A percentile compares a stretch with the other conserved stretches of the same genome.
These are phyloP conservation scores for Litchi chinensis DNA, from an alignment of 345 rosid genomes.

Conservation along the genomic window DNA sequence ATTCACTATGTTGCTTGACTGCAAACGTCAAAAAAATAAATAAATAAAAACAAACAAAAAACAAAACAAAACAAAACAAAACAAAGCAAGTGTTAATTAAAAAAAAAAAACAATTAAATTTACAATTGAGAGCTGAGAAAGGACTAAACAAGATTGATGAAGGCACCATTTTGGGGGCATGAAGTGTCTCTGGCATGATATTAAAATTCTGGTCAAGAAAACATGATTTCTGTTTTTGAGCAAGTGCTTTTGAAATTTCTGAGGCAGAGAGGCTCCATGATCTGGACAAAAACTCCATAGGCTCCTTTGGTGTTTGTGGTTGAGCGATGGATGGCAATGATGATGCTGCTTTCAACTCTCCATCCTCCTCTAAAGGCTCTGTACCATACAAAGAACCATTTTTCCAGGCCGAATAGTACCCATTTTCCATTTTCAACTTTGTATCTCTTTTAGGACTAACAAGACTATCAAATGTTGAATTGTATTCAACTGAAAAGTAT, in stretches of 20 bases:
- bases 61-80: too few relatives aligned
- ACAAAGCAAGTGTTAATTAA: too few relatives aligned
- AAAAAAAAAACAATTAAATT: background rate
- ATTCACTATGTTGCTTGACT: constrained; percentile 59
- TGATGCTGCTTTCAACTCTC: constrained; percentile 37
- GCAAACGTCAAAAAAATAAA: constrained; percentile 6
- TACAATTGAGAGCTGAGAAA: background rate
- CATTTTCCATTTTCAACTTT: constrained; percentile 52
- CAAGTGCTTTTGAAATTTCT: constrained; percentile 87
- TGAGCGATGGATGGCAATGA: constrained; percentile 59
- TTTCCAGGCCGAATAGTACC: constrained; percentile 48
- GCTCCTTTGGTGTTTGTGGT: constrained; percentile 85
- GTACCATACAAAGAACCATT: constrained; percentile 39
- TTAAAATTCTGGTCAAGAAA: constrained; percentile 29
- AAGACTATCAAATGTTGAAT: background rate
- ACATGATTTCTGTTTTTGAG: constrained; percentile 66
- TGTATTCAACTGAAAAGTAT: background rate
- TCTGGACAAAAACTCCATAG: constrained; percentile 93
- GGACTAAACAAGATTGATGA: background rate
- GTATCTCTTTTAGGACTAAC: background rate
- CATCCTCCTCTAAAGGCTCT: constrained; percentile 60
- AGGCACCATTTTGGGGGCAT: constrained; percentile 51
- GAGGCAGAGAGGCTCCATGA: constrained; percentile 93
- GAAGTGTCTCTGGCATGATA: constrained; percentile 41
- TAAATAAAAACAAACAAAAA: too few relatives aligned